phyloP scores from a whole-genome alignment of 2,329 filamentous ascomycete genomes.

The Penicillium sp. region DNA sequence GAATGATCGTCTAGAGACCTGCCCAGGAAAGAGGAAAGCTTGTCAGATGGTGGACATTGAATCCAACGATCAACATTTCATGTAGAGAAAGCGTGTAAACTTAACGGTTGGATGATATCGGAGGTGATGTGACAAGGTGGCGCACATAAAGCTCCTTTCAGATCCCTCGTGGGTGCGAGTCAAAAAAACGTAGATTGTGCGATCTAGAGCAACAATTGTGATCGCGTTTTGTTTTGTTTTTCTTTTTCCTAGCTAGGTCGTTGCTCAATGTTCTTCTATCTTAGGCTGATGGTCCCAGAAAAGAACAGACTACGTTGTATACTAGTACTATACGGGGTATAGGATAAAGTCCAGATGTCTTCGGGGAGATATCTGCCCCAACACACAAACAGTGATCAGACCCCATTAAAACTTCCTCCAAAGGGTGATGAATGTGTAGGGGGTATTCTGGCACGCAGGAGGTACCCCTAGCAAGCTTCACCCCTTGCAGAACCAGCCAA shows the following conservation, averaged over 20 bases:
- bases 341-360: neutral
- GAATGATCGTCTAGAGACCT: slow-evolving; percentile 17
- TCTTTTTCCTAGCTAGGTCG: neutral
- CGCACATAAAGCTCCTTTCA: neutral
- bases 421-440: neutral
- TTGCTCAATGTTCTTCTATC: neutral
- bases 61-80: slow-evolving; percentile 2
- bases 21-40: slow-evolving; percentile 3
- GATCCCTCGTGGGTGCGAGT: neutral
- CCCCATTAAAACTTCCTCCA: neutral
- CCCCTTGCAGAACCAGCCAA: slow-evolving; percentile 6
- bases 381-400: neutral
- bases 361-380: neutral
- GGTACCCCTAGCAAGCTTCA: slow-evolving; percentile 5
- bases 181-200: neutral
- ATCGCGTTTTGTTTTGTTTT: too few species aligned
- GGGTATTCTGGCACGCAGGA: slow-evolving; percentile 5
- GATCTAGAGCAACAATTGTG: too few species aligned
- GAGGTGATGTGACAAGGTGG: neutral
- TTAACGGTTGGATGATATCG: neutral
- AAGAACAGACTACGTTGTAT: neutral
- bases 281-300: neutral
- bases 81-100: neutral
- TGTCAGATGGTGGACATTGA: neutral
- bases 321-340: neutral